A percentile compares a stretch with the other conserved stretches of the same genome.
Conservation (phyloP, 2,329 filamentous ascomycete genomes). For the Aspergillus clavatus region DNA sequence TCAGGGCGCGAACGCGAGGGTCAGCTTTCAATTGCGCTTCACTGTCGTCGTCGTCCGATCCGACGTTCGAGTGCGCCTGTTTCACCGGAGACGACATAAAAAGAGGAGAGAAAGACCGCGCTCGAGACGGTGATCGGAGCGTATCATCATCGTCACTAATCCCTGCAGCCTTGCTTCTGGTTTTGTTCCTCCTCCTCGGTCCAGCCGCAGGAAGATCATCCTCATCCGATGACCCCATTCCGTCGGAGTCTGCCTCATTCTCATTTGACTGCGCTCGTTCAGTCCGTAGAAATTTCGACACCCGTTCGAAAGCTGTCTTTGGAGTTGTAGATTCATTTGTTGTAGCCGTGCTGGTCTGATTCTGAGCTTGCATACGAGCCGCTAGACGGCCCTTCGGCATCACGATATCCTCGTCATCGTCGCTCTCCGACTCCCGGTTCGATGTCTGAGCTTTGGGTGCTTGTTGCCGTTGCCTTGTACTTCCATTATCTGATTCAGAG, state of each 20-base stretch:
- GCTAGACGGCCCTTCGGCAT: constrained; percentile 61
- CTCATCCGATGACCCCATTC: constrained; percentile 22
- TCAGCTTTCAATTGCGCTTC: constrained; percentile 38
- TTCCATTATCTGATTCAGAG: constrained; percentile 42
- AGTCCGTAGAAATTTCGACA: constrained; percentile 27
- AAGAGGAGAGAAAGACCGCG: constrained; percentile 36
- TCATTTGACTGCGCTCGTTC: constrained; percentile 10
- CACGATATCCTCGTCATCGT: constrained; percentile 47
- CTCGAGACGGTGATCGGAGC: constrained; percentile 18
- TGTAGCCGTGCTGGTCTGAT: constrained; percentile 16
- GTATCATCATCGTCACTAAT: constrained; percentile 27
- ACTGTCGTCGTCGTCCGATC: constrained; percentile 18
- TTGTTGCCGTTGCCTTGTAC: constrained; percentile 4
- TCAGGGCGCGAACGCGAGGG: constrained; percentile 64
- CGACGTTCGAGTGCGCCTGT: constrained; percentile 14
- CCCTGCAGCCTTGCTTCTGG: constrained; percentile 21
- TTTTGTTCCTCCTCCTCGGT: constrained; percentile 28
- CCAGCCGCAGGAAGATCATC: constrained; percentile 29
- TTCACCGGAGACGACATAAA: constrained; percentile 40
- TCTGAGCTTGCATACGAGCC: constrained; percentile 53
- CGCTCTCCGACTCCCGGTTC: constrained; percentile 11
- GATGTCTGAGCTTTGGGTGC: constrained; percentile 1
- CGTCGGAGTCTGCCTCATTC: constrained; percentile 5
- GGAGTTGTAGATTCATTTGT: not conserved
- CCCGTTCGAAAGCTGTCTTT: constrained; percentile 39